Base-by-base conservation (phyloP, 1,139 yeast genomes). In the Kazachstania sp. region DNA sequence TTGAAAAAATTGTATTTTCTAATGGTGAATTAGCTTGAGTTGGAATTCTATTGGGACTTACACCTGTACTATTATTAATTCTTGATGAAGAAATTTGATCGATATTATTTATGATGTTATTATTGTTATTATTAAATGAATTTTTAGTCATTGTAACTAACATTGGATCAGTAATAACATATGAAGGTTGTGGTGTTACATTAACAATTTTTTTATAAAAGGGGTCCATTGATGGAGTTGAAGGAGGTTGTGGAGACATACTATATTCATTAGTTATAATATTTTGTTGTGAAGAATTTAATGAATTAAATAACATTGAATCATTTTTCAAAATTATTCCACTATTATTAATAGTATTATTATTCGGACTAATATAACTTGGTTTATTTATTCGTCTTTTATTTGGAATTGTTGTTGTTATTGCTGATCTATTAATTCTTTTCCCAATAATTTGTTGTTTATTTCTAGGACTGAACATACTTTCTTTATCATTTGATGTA, bases 371-470 rank as follows among this genome's bases (percentile, higher is more conserved):
- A 45, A 39, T 35, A 13, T 16, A 48, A 35, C 48, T 54, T 9
- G 46, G 51, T 23, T 51, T 50, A 12, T 53, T 54, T 44, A 53
- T 44, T 48, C 62, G 58, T 51, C 63, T 59, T 49, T 65, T 66
- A 16, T 52, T 44, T 37, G 16, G 11, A 4, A 38, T 9, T n/a
- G 31, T 9, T 6, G 40, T 28, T 12, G 31, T 16, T 3, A n/a
- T 15, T 13, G 41, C 7, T 11, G 32, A 28, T 16, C 8, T 23
- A 4, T 9, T 23, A 7, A 23, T 9, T 23, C 28, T 23, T 23
- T 23, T 23, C 15, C 15, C 36, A 32, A 6, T 15, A 18, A 7
- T 32, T 32, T 32, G 16, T 30, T 38, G n/a, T 35, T 23, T 44
- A 15, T 41, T 15, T 23, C 20, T 41, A 7, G 32, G 38, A 32